phyloP scores from a whole-genome alignment of 73 alveolate species.

The Paramecium biaurelia region DNA sequence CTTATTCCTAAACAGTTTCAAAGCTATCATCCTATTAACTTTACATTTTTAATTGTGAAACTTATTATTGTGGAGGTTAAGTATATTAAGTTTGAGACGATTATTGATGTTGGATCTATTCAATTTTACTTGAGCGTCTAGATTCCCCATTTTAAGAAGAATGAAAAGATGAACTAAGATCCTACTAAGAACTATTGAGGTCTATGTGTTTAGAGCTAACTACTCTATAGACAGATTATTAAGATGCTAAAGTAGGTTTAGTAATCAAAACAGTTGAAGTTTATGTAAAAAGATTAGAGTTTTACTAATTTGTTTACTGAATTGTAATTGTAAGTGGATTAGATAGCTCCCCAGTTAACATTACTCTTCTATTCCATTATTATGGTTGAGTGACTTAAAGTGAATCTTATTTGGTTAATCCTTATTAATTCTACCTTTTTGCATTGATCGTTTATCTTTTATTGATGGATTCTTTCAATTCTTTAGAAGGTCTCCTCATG shows the following conservation, averaged over 20 bases:
- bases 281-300: not conserved
- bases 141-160: constrained; percentile 3
- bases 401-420: not conserved
- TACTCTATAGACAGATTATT: not conserved
- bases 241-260: not conserved
- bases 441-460: not conserved
- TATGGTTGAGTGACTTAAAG: not conserved
- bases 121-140: not conserved
- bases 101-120: not conserved
- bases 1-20: not conserved
- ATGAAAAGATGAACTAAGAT: constrained; percentile 1
- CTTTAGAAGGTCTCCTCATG: not conserved
- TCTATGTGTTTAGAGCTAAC: not conserved
- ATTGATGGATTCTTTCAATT: not conserved
- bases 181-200: not conserved
- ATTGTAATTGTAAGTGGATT: not conserved
- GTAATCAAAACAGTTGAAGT: not conserved
- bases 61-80: not conserved
- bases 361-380: not conserved
- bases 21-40: not conserved
- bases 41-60: not conserved
- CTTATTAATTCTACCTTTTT: not conserved
- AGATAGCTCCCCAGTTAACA: not conserved
- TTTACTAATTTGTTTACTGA: not conserved
- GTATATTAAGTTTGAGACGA: not conserved